Percentiles rank a stretch among this genome's conserved stretches.
Evolutionary conservation across 2,329 filamentous ascomycete species (phyloP).

Genomic region (Fusarium kyushuense): DNA sequence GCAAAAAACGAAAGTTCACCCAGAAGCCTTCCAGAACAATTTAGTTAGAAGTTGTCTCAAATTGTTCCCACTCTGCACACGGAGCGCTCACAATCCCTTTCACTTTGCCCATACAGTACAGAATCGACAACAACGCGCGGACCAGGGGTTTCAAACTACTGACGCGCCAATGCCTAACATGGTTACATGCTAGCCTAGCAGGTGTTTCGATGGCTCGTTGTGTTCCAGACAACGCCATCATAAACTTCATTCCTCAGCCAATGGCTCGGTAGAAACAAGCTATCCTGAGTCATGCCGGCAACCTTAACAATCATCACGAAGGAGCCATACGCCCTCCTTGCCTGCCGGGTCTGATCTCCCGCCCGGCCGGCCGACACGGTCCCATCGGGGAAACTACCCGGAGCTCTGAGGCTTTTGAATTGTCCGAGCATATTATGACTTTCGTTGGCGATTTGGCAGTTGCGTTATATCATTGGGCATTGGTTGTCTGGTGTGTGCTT

Average conservation of each 20-base stretch:
- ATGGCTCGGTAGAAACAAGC: constrained; percentile 19
- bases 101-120: constrained; percentile 12
- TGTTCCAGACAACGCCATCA: constrained; percentile 7
- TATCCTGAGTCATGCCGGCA: constrained; percentile 32
- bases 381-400: constrained; percentile 42
- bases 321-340: constrained; percentile 24
- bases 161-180: constrained; percentile 20
- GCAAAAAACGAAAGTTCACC: constrained; percentile 20
- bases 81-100: constrained; percentile 9
- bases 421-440: constrained; percentile 15
- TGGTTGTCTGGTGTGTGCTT: constrained; percentile 2
- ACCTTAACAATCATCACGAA: constrained; percentile 19
- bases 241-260: constrained; percentile 19
- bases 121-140: constrained; percentile 19
- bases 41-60: constrained; percentile 28
- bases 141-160: constrained; percentile 22
- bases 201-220: constrained; percentile 2
- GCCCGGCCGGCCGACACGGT: constrained; percentile 38
- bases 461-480: constrained; percentile 14
- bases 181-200: constrained; percentile 14
- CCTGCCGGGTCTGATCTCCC: constrained; percentile 36
- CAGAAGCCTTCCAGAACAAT: constrained; percentile 47
- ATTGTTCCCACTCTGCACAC: constrained; percentile 26
- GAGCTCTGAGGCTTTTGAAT: constrained; percentile 21
- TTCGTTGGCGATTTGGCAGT: constrained; percentile 10